phyloP scores from a whole-genome alignment of 768 basidiomycete genomes.

The Boletus sensibilis region DNA sequence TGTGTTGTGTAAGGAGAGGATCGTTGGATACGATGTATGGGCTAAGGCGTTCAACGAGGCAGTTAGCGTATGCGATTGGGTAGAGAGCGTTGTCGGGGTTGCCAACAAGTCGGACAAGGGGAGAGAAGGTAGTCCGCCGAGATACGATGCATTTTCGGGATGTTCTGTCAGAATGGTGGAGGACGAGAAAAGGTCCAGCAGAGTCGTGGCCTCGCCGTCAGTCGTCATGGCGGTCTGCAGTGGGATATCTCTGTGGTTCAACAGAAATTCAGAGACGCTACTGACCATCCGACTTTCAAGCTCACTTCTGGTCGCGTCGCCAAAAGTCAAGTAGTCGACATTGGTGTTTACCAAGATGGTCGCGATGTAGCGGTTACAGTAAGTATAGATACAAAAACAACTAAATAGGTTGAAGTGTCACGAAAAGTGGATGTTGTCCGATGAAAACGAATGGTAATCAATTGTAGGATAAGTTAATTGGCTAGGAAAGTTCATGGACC shows the following conservation, averaged over 20 bases:
- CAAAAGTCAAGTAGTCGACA: background rate
- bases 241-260: background rate
- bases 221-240: constrained; percentile 20
- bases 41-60: constrained; percentile 88
- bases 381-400: constrained; percentile 19
- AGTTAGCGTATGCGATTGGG: constrained; percentile 83
- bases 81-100: constrained; percentile 75
- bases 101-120: constrained; percentile 65
- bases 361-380: background rate
- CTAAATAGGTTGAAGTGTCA: background rate
- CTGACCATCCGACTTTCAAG: background rate
- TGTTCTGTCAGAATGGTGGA: constrained; percentile 12
- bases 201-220: constrained; percentile 22
- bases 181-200: constrained; percentile 29
- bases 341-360: constrained; percentile 3
- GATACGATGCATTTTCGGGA: constrained; percentile 46
- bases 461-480: constrained; percentile 2
- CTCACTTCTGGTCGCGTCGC: background rate
- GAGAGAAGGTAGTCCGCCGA: constrained; percentile 62
- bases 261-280: background rate
- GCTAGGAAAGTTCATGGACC: background rate
- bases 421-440: background rate
- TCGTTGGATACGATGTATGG: constrained; percentile 88
- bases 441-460: background rate
- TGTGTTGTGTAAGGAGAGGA: constrained; percentile 82